These are phyloP conservation scores for Wallacemonas collosoma DNA, from an alignment of 208 protist species.

Conservation along the genomic window DNA sequence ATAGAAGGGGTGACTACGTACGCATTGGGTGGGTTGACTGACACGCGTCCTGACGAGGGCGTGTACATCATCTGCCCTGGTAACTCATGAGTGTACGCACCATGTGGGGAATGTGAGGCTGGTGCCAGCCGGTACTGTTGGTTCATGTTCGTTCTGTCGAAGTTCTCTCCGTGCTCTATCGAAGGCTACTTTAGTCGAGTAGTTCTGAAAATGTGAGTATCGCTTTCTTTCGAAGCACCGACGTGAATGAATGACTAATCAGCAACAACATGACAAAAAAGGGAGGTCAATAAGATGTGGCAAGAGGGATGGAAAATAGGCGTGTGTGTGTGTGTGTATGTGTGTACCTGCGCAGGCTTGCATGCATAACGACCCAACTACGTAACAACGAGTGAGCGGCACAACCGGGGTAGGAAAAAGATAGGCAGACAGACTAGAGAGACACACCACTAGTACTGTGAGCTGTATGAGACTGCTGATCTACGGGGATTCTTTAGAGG, in stretches of 20 bases:
- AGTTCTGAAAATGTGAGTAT: no score
- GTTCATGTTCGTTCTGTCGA: not conserved
- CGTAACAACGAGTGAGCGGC: no score
- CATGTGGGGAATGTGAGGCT: not conserved
- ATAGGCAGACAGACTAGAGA: no score
- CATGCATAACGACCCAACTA: no score
- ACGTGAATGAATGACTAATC: no score
- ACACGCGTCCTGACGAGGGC: not conserved
- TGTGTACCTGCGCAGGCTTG: not conserved
- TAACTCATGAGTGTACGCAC: slow-evolving; percentile 1
- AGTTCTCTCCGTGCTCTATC: not conserved
- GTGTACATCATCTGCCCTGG: slow-evolving; percentile 16
- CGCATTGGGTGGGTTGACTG: not conserved
- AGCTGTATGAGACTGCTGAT: no score
- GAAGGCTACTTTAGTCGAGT: no score
- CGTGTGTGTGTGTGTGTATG: not conserved
- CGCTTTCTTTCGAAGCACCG: no score
- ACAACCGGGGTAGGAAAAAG: no score
- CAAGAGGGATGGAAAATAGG: slow-evolving; percentile 7
- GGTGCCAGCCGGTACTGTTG: not conserved
- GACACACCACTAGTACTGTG: no score
- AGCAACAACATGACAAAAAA: no score
- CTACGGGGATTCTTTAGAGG: no score
- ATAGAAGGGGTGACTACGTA: not conserved
- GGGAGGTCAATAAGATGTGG: not conserved